Evolutionary conservation across 345 rosid species (phyloP), one percentile per base, ranked within the genome.

Genomic region (Lumnitzera littorea): DNA sequence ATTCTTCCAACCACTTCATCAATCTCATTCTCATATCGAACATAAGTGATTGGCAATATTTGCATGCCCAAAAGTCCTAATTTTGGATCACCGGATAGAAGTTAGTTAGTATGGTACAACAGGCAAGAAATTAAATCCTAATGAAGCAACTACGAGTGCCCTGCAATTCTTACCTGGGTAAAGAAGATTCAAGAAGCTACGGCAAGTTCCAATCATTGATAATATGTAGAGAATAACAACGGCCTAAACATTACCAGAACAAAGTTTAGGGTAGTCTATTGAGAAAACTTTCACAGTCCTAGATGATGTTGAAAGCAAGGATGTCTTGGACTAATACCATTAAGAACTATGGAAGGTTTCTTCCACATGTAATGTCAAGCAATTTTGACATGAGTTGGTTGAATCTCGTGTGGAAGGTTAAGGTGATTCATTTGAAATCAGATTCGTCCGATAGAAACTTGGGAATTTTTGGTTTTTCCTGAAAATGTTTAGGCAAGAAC

Each of bases 151-250:
- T 20, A 20, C 20, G 20, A 20, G 1, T 20, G 20, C 56, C 24
- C 20, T 20, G 17, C 13, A n/a, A 24, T 11, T 54, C 82, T 77
- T 82, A 91, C 99, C 82, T 5, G 84, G 50, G 69, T 76, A 90
- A 23, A 94, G 56, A 71, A 94, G 86, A 72, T 91, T 94, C 60
- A 90, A 58, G 75, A 83, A 83, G 79, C 82, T 87, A 75, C 76
- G 75, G 62, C 67, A 88, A 55, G 77, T 74, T 61, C 97, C 99
- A 13, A 94, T 75, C 64, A 84, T 77, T 0, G 97, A 94, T 29
- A 82, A 13, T 31, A 90, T 49, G 62, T 84, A 88, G 15, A 94
- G 85, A 55, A 66, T 63, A 24, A 70, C 20, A 11, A 82, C 70
- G 54, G 76, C 61, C 96, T 80, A 83, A 4, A 62, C 52, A 50